These are phyloP conservation scores for Penicillium goetzii DNA, from an alignment of 495 filamentous ascomycete species.

Conservation along the genomic window DNA sequence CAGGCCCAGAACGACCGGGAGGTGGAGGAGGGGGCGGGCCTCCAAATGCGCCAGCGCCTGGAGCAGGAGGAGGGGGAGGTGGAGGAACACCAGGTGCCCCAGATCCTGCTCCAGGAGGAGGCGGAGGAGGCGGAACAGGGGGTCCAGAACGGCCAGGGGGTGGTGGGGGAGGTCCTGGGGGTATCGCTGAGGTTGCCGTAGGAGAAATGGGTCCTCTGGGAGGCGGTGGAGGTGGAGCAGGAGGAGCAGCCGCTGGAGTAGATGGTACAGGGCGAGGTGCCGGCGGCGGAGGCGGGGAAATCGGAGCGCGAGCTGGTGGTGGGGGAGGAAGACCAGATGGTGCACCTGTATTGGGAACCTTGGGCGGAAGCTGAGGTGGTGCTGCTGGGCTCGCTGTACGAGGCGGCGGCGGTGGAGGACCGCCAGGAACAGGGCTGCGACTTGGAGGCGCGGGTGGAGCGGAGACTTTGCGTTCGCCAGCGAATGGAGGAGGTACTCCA, in stretches of 20 bases:
- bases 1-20: slow-evolving; percentile 22
- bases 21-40: slow-evolving; percentile 49
- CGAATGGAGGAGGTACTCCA: slow-evolving; percentile 82
- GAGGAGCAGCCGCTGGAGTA: slow-evolving; percentile 36
- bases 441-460: slow-evolving; percentile 77
- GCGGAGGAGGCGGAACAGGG: slow-evolving; percentile 39
- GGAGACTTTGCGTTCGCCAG: slow-evolving; percentile 64
- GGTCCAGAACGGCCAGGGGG: slow-evolving; percentile 20
- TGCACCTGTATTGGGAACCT: slow-evolving; percentile 54
- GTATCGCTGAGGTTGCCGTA: slow-evolving; percentile 8
- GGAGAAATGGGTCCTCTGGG: slow-evolving; percentile 32
- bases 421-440: slow-evolving; percentile 57
- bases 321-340: slow-evolving; percentile 58
- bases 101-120: slow-evolving; percentile 31
- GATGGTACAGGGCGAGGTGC: slow-evolving; percentile 44
- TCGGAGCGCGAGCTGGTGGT: slow-evolving; percentile 55
- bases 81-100: slow-evolving; percentile 45
- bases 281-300: slow-evolving; percentile 57
- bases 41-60: slow-evolving; percentile 18
- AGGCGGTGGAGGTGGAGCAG: slow-evolving; percentile 26
- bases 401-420: slow-evolving; percentile 70
- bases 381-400: slow-evolving; percentile 58
- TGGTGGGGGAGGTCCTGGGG: slow-evolving; percentile 25
- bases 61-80: slow-evolving; percentile 51
- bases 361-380: slow-evolving; percentile 73